Base-by-base conservation (phyloP, 2,329 filamentous ascomycete genomes). In the Diaporthe destruens region DNA sequence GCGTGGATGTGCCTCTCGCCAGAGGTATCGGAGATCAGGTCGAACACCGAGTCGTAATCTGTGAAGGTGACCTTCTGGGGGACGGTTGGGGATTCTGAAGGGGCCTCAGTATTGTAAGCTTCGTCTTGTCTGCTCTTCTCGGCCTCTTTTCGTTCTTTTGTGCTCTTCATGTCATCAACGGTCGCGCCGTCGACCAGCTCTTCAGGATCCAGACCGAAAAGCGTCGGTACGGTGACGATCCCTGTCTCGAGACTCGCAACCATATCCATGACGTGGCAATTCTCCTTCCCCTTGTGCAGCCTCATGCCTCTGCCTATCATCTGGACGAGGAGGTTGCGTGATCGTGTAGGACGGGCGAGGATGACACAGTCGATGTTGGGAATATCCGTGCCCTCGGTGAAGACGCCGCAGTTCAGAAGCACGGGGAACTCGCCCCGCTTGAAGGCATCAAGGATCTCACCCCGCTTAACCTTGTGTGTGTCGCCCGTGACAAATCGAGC, bases 261-360 rank as follows among this genome's bases (percentile, higher is more conserved):
- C 90, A 99, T 95, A 81, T 99, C 96, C 78, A 99, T 97, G 73
- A 99, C 87, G 80, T 98, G 96, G 77, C 96, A 99, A 79, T 98
- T 90, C 51, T 91, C 84, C 82, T 99, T 99, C 16, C 89, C 93
- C 0, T 91, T 86, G 80, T 94, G 88, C 51, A 98, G 84, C 54
- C 96, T 90, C 90, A 99, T 93, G 6, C 96, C 96, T 77, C 96
- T 89, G 0, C 96, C 96, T 74, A 99, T 98, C 96, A 99, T 99
- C 82, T 99, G 96, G 0, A 98, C 91, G 1, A 99, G 89, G 2
- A 99, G 85, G 77, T 98, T 98, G n/a, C 93, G 91, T 20, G 96
- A 98, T 76, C 92, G 91, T 1, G 96, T 99, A 0, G 96, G 96
- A 32, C 96, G 87, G 4, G 93, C 95, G 11, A 99, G 87, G 11